Evolutionary conservation across 257 asterid genomes (phyloP).

Genomic region (Lantana camara): DNA sequence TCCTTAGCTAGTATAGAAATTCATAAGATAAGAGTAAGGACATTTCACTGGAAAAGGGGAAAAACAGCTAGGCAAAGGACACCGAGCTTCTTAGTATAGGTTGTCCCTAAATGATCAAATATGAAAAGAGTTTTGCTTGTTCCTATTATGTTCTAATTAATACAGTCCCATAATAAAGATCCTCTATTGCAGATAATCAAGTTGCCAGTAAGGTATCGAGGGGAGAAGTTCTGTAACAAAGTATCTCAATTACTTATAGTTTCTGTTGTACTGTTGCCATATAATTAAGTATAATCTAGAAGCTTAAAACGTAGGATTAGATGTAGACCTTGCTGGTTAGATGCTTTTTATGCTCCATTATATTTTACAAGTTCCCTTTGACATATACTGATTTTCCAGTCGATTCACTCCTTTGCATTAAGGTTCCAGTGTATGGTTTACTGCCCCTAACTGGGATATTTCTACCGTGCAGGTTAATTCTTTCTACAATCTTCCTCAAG

Average conservation of each 20-base stretch:
- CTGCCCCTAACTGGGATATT: conserved; percentile 68
- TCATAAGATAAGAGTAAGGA: no score
- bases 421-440: conserved; percentile 77
- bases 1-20: no score
- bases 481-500: conserved; percentile 80
- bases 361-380: not conserved
- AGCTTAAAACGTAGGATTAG: no score
- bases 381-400: conserved; percentile 9
- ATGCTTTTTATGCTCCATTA: no score
- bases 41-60: no score
- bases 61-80: no score
- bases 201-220: not conserved
- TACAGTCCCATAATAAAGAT: not conserved
- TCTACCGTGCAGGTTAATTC: conserved; percentile 75
- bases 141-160: no score
- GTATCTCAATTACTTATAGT: conserved; percentile 10
- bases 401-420: conserved; percentile 45
- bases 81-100: no score
- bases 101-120: no score
- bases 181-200: conserved; percentile 16
- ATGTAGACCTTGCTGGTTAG: not conserved
- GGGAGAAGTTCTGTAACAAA: not conserved
- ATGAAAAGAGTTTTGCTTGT: no score
- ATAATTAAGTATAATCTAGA: no score
- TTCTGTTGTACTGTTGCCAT: no score